These are phyloP conservation scores for Elaeagnus macrophylla DNA, from an alignment of 306 rosid genomes.

Conservation along the genomic window DNA sequence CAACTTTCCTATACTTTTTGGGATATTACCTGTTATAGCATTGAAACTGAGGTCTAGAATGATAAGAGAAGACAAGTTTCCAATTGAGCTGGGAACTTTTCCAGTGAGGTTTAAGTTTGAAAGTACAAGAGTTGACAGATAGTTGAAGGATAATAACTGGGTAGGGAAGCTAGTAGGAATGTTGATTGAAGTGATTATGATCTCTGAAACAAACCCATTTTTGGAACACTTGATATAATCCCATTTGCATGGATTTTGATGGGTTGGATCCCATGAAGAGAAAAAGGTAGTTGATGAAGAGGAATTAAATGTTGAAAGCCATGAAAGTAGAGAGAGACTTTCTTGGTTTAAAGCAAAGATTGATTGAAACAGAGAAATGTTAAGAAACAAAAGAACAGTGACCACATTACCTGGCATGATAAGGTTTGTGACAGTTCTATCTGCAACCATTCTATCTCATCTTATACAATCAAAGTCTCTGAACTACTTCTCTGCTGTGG, in stretches of 20 bases:
- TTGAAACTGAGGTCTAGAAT: conserved; percentile 79
- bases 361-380: conserved; percentile 44
- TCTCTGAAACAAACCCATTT: conserved; percentile 51
- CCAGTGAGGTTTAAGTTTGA: conserved; percentile 81
- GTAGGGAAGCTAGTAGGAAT: conserved; percentile 54
- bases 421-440: conserved; percentile 17
- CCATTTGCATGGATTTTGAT: conserved; percentile 77
- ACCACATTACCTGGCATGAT: conserved; percentile 57
- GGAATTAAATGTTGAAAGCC: conserved; percentile 75
- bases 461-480: conserved; percentile 29
- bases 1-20: conserved; percentile 51
- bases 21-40: conserved; percentile 65
- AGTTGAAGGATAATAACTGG: conserved; percentile 49
- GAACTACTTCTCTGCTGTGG: conserved; percentile 31
- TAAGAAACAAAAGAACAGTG: conserved; percentile 47
- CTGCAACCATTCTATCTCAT: conserved; percentile 50
- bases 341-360: conserved; percentile 71
- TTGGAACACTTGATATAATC: conserved; percentile 62
- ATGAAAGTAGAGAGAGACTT: conserved; percentile 77
- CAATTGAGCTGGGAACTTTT: conserved; percentile 48
- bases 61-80: conserved; percentile 63
- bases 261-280: conserved; percentile 71
- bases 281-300: conserved; percentile 49
- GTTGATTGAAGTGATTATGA: conserved; percentile 47
- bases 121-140: conserved; percentile 55